Conservation (phyloP, 768 basidiomycete genomes). For the Cyathus striatus region DNA sequence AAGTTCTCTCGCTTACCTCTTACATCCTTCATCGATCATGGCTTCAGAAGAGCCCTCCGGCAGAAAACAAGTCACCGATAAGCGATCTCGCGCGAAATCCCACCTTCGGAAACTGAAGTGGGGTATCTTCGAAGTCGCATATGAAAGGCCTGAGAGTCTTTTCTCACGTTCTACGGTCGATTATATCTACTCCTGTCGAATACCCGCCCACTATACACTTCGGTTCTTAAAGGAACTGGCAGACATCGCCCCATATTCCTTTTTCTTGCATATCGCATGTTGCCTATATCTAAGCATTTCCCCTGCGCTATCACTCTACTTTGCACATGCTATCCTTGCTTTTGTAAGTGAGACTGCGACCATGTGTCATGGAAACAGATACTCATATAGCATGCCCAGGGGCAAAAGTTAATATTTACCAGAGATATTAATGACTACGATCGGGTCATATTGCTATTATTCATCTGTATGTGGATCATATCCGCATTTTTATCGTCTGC, state of each 20-base stretch:
- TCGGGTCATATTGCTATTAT: neutral
- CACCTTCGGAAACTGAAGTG: too few species aligned
- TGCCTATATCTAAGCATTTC: conserved; percentile 22
- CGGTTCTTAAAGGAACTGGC: conserved; percentile 18
- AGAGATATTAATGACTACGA: neutral
- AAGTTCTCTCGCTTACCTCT: too few species aligned
- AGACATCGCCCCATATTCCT: conserved; percentile 12
- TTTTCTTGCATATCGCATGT: conserved; percentile 19
- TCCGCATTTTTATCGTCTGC: conserved; percentile 16
- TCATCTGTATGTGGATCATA: conserved; percentile 20
- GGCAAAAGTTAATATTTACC: neutral
- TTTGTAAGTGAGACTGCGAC: conserved; percentile 17
- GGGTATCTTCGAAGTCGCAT: conserved; percentile 31
- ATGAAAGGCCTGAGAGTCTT: conserved; percentile 12
- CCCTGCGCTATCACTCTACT: conserved; percentile 28
- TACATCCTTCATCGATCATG: too few species aligned
- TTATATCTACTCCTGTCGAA: conserved; percentile 2
- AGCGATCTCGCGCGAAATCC: too few species aligned
- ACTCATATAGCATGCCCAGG: too few species aligned
- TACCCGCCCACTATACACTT: conserved; percentile 5
- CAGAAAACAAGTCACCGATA: too few species aligned
- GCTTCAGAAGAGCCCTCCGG: too few species aligned
- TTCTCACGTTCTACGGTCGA: too few species aligned
- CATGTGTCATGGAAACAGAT: too few species aligned
- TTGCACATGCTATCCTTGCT: conserved; percentile 24